Conservation (phyloP, 2,329 filamentous ascomycete genomes). For the Dactylonectria estremocensis region DNA sequence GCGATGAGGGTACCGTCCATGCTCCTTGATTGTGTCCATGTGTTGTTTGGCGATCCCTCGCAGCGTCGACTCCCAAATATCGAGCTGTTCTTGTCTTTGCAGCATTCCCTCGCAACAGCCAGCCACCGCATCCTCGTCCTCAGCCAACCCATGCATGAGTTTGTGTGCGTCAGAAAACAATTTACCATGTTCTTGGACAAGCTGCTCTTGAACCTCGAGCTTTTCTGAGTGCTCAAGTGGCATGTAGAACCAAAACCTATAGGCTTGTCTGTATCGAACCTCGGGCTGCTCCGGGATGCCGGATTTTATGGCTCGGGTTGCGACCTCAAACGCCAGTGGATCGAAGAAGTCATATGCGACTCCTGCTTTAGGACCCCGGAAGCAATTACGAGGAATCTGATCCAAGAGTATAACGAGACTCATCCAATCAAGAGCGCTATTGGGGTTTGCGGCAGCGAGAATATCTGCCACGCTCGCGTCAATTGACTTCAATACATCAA, state of each 20-base stretch:
- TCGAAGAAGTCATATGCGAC: neutral
- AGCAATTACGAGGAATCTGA: slow-evolving; percentile 1
- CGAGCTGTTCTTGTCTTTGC: too few species aligned
- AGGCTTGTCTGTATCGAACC: neutral
- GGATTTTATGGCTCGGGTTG: neutral
- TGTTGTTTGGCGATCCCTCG: slow-evolving; percentile 49
- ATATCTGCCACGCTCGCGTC: neutral
- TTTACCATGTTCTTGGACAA: slow-evolving; percentile 52
- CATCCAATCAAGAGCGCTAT: neutral
- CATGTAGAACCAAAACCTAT: neutral
- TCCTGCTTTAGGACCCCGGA: neutral
- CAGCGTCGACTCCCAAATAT: slow-evolving; percentile 49
- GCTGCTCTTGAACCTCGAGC: slow-evolving; percentile 55
- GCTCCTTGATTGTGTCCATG: neutral
- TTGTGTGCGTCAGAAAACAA: slow-evolving; percentile 49
- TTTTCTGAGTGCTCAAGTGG: neutral
- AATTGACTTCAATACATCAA: neutral
- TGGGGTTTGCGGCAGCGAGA: neutral
- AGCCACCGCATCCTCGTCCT: slow-evolving; percentile 49
- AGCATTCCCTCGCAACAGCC: too few species aligned
- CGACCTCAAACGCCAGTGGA: neutral
- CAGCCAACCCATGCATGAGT: slow-evolving; percentile 25
- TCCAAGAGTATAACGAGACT: neutral
- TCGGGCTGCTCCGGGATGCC: neutral
- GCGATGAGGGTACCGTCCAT: neutral